Evolutionary conservation across 1,284 basidiomycete species (phyloP), one percentile per base, ranked within the genome.

Genomic region (Fistulinella cinereoalba): DNA sequence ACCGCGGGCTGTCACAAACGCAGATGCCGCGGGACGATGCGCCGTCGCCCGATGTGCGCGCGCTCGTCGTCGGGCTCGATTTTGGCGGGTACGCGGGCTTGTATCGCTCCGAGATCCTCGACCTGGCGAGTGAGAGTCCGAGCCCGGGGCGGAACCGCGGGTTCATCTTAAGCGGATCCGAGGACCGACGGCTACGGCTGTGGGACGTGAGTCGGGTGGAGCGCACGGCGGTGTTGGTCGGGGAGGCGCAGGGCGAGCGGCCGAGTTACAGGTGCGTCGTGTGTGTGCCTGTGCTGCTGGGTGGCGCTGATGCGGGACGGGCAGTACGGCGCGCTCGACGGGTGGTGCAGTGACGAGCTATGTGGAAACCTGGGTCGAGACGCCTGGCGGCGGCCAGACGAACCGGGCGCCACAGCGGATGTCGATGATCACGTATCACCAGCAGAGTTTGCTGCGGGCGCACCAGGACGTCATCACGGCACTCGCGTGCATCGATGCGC

Each of bases 391-490:
- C 67, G 39, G 68, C 51, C 77, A 78, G 49, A 77, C 70, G 56
- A 88, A 84, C 57, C 76, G 85, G 5, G 78, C 84, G 10, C 77
- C 81, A 2, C 85, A 87, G 56, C 75, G 90, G 27, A 84, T 88
- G 61, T 84, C 83, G 11, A 65, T 92, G 52, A 88, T 92, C 47
- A 85, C 80, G 7, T 77, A 85, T 44, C 86, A 83, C 57, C 91
- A 94, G 60, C 84, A 91, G 58, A 83, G 79, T 44, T 67, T 92
- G 24, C 68, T 93, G 38, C 83, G 79, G 58, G 75, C 82, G 2
- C 92, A 96, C 60, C 87, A 88, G 53, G 93, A 96, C 60, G 80
- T 88, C 3, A 79, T 97, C 21, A 91, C 87, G 2, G 81, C 87
- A 3, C 65, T 96, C 19, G 79, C 81, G 0, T 86, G 88, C 52